Percentiles rank a stretch among this genome's conserved stretches.
Conservation (phyloP, 768 basidiomycete genomes). For the Lactarius hatsudake region DNA sequence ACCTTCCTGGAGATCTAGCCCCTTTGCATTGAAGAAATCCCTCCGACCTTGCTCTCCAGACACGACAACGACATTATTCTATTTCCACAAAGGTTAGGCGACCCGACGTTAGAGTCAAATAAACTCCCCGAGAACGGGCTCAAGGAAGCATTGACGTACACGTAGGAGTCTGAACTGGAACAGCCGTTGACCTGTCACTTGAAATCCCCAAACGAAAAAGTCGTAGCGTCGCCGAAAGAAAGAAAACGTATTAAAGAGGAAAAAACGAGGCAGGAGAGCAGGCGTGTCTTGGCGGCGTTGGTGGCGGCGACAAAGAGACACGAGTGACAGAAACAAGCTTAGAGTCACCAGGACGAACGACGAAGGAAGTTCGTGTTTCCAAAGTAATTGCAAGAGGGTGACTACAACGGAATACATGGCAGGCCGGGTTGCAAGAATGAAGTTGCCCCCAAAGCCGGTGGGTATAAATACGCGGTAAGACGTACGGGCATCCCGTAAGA, state of each 20-base stretch:
- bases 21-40: conserved; percentile 66
- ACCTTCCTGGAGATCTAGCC: conserved; percentile 73
- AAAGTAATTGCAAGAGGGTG: conserved; percentile 33
- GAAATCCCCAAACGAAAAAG: conserved; percentile 71
- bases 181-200: conserved; percentile 58
- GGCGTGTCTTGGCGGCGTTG: conserved; percentile 40
- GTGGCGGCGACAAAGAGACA: conserved; percentile 12
- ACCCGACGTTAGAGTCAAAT: conserved; percentile 10
- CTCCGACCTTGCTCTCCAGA: conserved; percentile 70
- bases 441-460: background rate
- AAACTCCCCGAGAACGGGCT: conserved; percentile 7
- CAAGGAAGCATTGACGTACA: conserved; percentile 41
- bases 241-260: conserved; percentile 55
- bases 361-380: conserved; percentile 14
- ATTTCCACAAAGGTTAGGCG: conserved; percentile 28
- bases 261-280: conserved; percentile 53
- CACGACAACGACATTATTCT: conserved; percentile 74
- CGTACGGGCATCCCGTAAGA: background rate
- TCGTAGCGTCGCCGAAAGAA: conserved; percentile 72
- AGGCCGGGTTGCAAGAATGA: conserved; percentile 15
- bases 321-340: conserved; percentile 25
- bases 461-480: conserved; percentile 11
- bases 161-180: conserved; percentile 70
- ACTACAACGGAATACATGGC: conserved; percentile 44
- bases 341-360: conserved; percentile 29